Base-by-base conservation (phyloP, 768 basidiomycete genomes). In the Mycena vulgaris region DNA sequence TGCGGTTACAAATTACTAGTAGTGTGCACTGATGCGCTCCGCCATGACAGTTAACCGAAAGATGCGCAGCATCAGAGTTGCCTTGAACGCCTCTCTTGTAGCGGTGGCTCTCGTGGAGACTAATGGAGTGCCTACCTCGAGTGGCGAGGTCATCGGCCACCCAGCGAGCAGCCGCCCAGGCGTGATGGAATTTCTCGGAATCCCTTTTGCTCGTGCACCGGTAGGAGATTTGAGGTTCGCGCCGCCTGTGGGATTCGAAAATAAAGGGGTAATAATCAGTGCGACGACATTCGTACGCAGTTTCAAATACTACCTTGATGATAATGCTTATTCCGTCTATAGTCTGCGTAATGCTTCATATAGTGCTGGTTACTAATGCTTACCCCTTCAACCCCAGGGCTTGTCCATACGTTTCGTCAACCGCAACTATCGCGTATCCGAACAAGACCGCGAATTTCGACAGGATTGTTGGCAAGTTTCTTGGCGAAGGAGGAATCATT, bases 371-470 rank as follows among this genome's bases (percentile, higher is more conserved):
- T 51, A 19, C 40, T 31, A 45, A 37, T 49, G 25, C 45, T 66
- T 28, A 59, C 31, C 28, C n/a, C 19, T 39, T n/a, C 31, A 21
- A 53, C 21, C 23, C 37, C 40, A 67, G 66, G 56, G 37, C 66
- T 33, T 67, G 66, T 31, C 66, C 66, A 51, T 67, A 67, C 35
- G 66, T 49, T 28, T 19, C 56, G 2, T 45, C 40, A 0, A 58
- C 49, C 7, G 57, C 27, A 53, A 42, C 49, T 13, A 59, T 67
- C 48, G 47, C 66, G 25, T 67, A 59, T 52, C 66, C 66, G n/a
- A 67, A 67, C 48, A 67, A 67, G 40, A 67, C 66, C 13, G 35
- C 33, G 48, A 67, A 59, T 59, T 67, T 67, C 28, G 57, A 67
- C 39, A 39, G 56, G 40, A 59, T 67, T 40, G 48, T 67, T 25